Conservation (phyloP, 495 filamentous ascomycete genomes). For the Neurospora sp. region DNA sequence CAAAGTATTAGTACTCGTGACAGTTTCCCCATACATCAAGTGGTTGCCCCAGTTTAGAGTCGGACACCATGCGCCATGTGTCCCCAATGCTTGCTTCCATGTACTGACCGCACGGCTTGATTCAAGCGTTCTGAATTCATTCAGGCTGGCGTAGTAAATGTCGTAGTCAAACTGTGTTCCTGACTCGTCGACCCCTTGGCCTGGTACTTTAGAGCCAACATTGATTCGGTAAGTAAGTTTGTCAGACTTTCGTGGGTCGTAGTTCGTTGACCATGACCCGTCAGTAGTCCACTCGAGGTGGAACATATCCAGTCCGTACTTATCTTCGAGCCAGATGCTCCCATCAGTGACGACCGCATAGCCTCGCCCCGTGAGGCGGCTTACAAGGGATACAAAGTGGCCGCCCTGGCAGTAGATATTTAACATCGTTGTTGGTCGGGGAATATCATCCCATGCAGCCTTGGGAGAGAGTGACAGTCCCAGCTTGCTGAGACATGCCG, state of each 20-base stretch:
- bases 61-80: constrained; percentile 25
- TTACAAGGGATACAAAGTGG: background rate
- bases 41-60: constrained; percentile 61
- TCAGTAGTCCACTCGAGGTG: background rate
- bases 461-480: constrained; percentile 77
- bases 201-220: background rate
- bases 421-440: background rate
- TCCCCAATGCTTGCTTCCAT: background rate
- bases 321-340: background rate
- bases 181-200: background rate
- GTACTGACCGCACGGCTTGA: background rate
- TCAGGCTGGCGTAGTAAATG: constrained; percentile 64
- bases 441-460: constrained; percentile 44
- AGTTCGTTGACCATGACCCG: background rate
- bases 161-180: constrained; percentile 63
- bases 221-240: background rate
- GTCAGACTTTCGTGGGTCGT: background rate
- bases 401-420: background rate
- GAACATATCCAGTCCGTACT: background rate
- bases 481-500: constrained; percentile 73
- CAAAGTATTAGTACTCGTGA: constrained; percentile 93
- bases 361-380: background rate
- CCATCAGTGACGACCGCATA: background rate
- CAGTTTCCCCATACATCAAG: constrained; percentile 80
- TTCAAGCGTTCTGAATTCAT: constrained; percentile 41